Evolutionary conservation across 1,284 basidiomycete genomes (phyloP).

Genomic region (Cystobasidium sp.): DNA sequence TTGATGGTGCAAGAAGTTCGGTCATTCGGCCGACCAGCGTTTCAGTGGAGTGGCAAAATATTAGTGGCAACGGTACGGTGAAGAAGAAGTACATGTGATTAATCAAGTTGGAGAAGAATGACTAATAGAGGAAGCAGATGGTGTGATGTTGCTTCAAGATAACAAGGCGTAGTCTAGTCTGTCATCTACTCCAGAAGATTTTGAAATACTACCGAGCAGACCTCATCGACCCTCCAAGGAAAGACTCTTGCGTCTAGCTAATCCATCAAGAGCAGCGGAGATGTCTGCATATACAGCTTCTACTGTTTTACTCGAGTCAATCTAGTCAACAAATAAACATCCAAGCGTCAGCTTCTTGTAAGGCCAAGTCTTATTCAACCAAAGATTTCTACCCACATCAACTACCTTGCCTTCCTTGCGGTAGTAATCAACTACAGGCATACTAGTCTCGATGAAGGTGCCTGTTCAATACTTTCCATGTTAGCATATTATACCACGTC

Average conservation of each 20-base stretch:
- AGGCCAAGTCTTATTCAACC: background rate
- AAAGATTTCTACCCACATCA: conserved; percentile 65
- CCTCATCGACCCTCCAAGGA: conserved; percentile 18
- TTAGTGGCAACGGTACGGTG: background rate
- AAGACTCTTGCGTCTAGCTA: conserved; percentile 30
- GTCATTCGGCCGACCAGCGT: conserved; percentile 1
- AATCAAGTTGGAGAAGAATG: no score
- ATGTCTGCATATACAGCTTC: conserved; percentile 69
- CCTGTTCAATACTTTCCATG: conserved; percentile 59
- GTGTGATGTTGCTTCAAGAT: background rate
- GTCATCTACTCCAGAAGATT: background rate
- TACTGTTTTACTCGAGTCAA: conserved; percentile 75
- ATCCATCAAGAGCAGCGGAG: conserved; percentile 11
- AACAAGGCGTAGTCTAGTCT: background rate
- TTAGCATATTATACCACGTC: background rate
- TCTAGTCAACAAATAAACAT: conserved; percentile 61
- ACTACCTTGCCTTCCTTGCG: conserved; percentile 72
- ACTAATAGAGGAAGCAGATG: no score
- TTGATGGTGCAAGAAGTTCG: conserved; percentile 17
- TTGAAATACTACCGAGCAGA: background rate
- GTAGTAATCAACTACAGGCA: conserved; percentile 94
- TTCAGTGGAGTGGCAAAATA: background rate
- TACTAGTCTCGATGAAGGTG: conserved; percentile 89
- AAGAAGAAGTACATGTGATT: background rate
- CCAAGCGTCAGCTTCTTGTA: background rate